phyloP scores from a whole-genome alignment of 2,329 filamentous ascomycete species.

The Neonectria sp. region DNA sequence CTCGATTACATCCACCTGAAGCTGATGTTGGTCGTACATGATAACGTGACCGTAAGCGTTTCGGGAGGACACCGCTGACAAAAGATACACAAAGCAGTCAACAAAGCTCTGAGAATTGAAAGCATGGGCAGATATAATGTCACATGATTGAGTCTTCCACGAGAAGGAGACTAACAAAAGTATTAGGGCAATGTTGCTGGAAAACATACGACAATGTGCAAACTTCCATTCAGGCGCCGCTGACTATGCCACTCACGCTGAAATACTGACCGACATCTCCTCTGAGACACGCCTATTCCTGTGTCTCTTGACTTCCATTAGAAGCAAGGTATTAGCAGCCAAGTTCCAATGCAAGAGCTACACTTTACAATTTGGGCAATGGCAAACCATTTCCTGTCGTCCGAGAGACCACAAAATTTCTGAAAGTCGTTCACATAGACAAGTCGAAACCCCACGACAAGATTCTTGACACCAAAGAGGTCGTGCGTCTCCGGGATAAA shows the following conservation, averaged over 20 bases:
- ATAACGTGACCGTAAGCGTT: background rate
- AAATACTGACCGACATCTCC: slow-evolving; percentile 68
- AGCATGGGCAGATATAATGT: too few species aligned
- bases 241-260: slow-evolving; percentile 73
- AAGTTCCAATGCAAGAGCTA: slow-evolving; percentile 79
- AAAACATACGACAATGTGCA: too few species aligned
- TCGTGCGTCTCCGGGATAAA: too few species aligned
- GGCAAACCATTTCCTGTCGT: slow-evolving; percentile 85
- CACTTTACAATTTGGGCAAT: slow-evolving; percentile 83
- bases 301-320: slow-evolving; percentile 82
- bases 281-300: slow-evolving; percentile 62
- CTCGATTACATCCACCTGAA: background rate
- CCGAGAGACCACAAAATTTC: slow-evolving; percentile 82
- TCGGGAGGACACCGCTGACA: background rate
- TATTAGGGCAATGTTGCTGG: too few species aligned
- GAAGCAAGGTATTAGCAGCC: slow-evolving; percentile 80
- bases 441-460: too few species aligned
- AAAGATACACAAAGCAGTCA: background rate
- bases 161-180: too few species aligned
- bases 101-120: too few species aligned
- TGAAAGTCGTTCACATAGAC: slow-evolving; percentile 74
- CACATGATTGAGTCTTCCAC: too few species aligned
- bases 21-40: background rate
- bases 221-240: slow-evolving; percentile 46
- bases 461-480: too few species aligned